Evolutionary conservation across 129 eudicot species (phyloP), one percentile per base, ranked within the genome.

Genomic region (Logfia minima): DNA sequence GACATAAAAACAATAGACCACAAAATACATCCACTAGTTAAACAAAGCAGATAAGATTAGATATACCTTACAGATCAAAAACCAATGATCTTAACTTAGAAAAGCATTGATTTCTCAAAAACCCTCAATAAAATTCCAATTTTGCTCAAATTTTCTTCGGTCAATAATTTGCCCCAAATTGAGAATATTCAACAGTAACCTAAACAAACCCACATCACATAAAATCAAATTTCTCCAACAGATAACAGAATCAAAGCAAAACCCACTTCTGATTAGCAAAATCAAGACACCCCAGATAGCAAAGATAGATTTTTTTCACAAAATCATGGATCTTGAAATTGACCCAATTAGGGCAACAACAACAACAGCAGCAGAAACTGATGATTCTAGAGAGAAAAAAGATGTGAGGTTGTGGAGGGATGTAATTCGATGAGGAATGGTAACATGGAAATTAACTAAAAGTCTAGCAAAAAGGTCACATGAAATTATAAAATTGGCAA

Each of bases 91-190:
- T 68, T 6, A 80, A 53, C 65, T 80, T 22, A 67, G 26, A 58
- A 80, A 43, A 68, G 37, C 75, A 74, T 75, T 45, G 52, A 59
- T 75, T 74, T 61, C 80, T 14, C 32, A 76, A 14, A 60, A 26
- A 55, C 63, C 79, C 79, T 62, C 35, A 51, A 17, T 17, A 22
- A 56, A 22, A 56, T 10, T 64, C 45, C 66, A 67, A 26, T 48
- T 60, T 18, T 48, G 43, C n/a, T 64, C 28, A 28, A 75, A 75
- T 10, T 58, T 58, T 17, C 63, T 58, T 58, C 35, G 17, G 31
- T 51, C 66, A 80, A 35, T 8, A 21, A 1, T 66, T 48, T 80
- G 63, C 83, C 70, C 84, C 84, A 80, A 80, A 66, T 80, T 56
- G 75, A 64, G 55, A 71, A 70, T n/a, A 45, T 31, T 64, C 72